Conservation (phyloP, 2,329 filamentous ascomycete genomes). For the Fusarium liriodendri region DNA sequence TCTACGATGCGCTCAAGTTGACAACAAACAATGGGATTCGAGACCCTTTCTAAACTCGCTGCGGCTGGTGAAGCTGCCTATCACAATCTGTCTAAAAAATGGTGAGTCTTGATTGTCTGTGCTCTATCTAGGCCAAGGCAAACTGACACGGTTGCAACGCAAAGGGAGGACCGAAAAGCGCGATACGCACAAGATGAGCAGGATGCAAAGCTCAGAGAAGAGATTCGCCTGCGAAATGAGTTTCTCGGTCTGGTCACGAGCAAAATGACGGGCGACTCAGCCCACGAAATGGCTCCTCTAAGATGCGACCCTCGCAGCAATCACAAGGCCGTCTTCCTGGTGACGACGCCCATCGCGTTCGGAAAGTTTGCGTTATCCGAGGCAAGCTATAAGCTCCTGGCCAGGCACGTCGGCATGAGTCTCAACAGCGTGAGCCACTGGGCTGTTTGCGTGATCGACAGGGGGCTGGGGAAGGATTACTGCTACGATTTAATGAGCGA, state of each 20-base stretch:
- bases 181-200: constrained; percentile 3
- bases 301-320: constrained; percentile 26
- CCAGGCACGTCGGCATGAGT: constrained; percentile 40
- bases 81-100: constrained; percentile 34
- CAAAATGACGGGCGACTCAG: constrained; percentile 37
- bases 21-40: constrained; percentile 28
- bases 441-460: constrained; percentile 41
- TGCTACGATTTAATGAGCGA: constrained; percentile 44
- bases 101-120: not conserved
- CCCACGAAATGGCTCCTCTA: constrained; percentile 33
- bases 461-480: constrained; percentile 32
- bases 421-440: constrained; percentile 42
- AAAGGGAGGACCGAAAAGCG: constrained; percentile 26
- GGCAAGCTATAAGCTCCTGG: constrained; percentile 34
- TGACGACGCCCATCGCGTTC: constrained; percentile 39
- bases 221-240: constrained; percentile 35
- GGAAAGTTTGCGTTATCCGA: constrained; percentile 37
- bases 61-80: constrained; percentile 27
- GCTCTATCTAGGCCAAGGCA: not conserved
- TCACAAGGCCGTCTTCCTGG: constrained; percentile 38
- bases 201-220: constrained; percentile 15
- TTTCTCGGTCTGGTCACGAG: constrained; percentile 26
- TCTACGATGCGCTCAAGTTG: constrained; percentile 11
- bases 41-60: constrained; percentile 31
- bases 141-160: not conserved